Conservation (phyloP, 371 early-diverging fungal genomes). For the Rhizopus stolonifer region DNA sequence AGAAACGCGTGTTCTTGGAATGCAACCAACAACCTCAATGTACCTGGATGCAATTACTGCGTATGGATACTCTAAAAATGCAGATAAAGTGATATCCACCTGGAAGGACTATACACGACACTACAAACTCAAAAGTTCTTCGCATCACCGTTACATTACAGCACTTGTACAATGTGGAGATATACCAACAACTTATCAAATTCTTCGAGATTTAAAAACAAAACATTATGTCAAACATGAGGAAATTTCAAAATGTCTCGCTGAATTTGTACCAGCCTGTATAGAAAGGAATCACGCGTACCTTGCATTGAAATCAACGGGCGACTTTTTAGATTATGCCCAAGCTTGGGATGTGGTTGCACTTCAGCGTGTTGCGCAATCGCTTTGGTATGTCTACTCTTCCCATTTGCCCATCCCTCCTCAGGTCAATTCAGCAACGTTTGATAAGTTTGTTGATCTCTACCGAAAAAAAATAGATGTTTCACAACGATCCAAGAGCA, state of each 20-base stretch:
- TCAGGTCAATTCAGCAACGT: background rate
- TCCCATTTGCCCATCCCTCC: background rate
- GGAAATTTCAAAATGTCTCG: conserved; percentile 13
- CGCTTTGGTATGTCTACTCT: conserved; percentile 9
- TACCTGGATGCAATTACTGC: conserved; percentile 25
- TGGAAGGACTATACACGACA: conserved; percentile 18
- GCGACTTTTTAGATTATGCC: conserved; percentile 4
- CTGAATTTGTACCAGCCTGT: conserved; percentile 3
- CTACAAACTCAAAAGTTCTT: background rate
- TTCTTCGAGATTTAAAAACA: conserved; percentile 5
- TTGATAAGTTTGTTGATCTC: background rate
- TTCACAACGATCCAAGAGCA: background rate
- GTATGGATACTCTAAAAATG: conserved; percentile 20
- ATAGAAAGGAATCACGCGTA: background rate
- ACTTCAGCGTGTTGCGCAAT: background rate
- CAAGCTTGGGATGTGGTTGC: conserved; percentile 5
- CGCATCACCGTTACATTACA: conserved; percentile 20
- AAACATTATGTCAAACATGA: background rate
- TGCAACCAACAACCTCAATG: conserved; percentile 18
- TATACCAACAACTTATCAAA: conserved; percentile 1
- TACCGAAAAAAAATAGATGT: background rate
- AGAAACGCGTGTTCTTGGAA: background rate
- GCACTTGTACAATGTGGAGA: conserved; percentile 23
- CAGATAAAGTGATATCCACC: conserved; percentile 8
- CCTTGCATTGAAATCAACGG: conserved; percentile 7